Percentiles rank a stretch among this genome's conserved stretches.
Evolutionary conservation across 768 basidiomycete species (phyloP).

Genomic region (Floccularia luteovirens): DNA sequence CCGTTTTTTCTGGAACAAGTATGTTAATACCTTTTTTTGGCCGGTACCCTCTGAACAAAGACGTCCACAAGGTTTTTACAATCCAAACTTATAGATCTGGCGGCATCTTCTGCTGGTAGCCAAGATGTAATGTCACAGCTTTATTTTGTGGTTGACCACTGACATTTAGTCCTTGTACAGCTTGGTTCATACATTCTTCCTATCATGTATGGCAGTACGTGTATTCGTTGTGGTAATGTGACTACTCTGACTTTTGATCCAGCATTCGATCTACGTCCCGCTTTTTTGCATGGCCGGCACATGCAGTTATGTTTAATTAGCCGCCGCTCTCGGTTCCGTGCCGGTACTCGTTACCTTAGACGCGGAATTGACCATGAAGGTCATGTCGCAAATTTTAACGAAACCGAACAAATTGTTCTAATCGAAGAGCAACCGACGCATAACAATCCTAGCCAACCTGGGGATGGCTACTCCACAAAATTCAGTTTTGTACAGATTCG

Average conservation of each 20-base stretch:
- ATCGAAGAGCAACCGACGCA: slow-evolving; percentile 49
- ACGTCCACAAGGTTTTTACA: slow-evolving; percentile 41
- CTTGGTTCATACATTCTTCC: slow-evolving; percentile 87
- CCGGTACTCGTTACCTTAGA: slow-evolving; percentile 95
- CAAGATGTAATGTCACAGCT: slow-evolving; percentile 52
- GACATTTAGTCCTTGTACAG: slow-evolving; percentile 32
- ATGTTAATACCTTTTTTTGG: slow-evolving; percentile 8
- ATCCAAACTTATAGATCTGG: slow-evolving; percentile 48
- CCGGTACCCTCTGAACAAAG: too few species aligned
- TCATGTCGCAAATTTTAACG: slow-evolving; percentile 95
- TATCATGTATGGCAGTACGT: slow-evolving; percentile 90
- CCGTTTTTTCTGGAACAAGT: slow-evolving; percentile 98
- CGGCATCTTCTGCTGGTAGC: slow-evolving; percentile 27
- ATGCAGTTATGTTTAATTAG: slow-evolving; percentile 86
- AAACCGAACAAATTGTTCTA: slow-evolving; percentile 91
- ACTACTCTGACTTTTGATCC: slow-evolving; percentile 5
- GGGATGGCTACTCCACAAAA: slow-evolving; percentile 43
- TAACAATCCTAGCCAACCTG: slow-evolving; percentile 28
- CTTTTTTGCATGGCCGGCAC: slow-evolving; percentile 68
- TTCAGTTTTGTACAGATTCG: slow-evolving; percentile 90
- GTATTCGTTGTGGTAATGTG: slow-evolving; percentile 1
- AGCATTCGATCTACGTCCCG: slow-evolving; percentile 84
- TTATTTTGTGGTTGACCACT: neutral
- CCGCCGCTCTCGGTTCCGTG: slow-evolving; percentile 87
- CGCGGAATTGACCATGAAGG: slow-evolving; percentile 87